Evolutionary conservation across 2,329 filamentous ascomycete genomes (phyloP), one percentile per base, ranked within the genome.

Genomic region (Nothopassalora personata): DNA sequence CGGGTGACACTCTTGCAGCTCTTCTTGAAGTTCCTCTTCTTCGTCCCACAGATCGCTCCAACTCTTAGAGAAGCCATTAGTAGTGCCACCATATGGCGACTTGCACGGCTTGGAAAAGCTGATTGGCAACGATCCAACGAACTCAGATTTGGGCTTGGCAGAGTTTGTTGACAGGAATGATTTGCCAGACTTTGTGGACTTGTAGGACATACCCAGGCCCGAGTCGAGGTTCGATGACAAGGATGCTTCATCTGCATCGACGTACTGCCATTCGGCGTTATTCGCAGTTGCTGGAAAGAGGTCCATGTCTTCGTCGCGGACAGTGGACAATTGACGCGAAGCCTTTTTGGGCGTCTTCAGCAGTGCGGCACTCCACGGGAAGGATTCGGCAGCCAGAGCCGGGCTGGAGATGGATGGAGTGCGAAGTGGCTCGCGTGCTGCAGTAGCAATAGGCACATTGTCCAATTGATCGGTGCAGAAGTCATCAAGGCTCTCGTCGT

Each of bases 41-140:
- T 97, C 93, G 60, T 97, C 93, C 88, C 91, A 97, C 74, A 97
- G 86, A 74, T 99, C 94, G 70, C 92, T 96, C 94, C 94, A 99
- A 80, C 94, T 97, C 87, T 97, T 97, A 58, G 94, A 96, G 51
- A 95, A 90, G 51, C 83, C 80, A 43, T 15, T 43, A 8, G 49
- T 51, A 56, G 58, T 68, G 60, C 60, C 59, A 51, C 63, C 62
- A 36, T 71, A 70, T 11, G 67, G 66, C 54, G 60, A 84, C 61
- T 56, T 84, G 80, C 66, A 87, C 79, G 45, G 83, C 82, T 72
- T 81, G 77, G 66, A 68, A 65, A 73, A 68, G 79, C 71, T 63
- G 85, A 81, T 78, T 0, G 90, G 88, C 71, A 94, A 86, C 13
- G 88, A 89, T 75, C 92, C 90, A 63, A 70, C 65, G 50, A 70